Evolutionary conservation across 768 basidiomycete genomes (phyloP).

Genomic region (Sarcodon sp.): DNA sequence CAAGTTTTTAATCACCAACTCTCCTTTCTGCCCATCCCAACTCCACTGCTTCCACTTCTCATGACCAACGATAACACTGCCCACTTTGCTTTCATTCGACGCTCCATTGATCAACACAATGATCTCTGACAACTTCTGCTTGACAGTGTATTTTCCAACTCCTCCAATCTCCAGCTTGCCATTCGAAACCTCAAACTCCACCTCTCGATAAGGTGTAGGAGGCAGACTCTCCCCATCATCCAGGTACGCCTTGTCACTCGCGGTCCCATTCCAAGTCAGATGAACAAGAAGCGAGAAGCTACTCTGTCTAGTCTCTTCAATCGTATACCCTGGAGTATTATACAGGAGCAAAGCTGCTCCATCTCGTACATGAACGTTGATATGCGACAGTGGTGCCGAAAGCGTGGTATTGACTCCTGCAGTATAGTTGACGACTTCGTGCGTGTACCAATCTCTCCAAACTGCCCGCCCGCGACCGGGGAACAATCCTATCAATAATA

Average conservation of each 20-base stretch:
- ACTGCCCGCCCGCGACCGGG: slow-evolving; percentile 43
- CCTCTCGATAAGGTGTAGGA: slow-evolving; percentile 34
- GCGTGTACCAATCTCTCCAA: slow-evolving; percentile 71
- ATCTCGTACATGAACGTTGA: slow-evolving; percentile 67
- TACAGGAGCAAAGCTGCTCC: slow-evolving; percentile 55
- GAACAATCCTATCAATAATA: slow-evolving; percentile 35
- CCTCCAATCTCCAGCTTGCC: slow-evolving; percentile 24
- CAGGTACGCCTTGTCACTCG: slow-evolving; percentile 48
- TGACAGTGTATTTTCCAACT: slow-evolving; percentile 27
- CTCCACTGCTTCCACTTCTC: background rate
- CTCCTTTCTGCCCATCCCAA: background rate
- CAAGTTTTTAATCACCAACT: background rate
- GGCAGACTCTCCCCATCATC: slow-evolving; percentile 59
- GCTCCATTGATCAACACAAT: slow-evolving; percentile 39
- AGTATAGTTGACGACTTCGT: slow-evolving; percentile 33
- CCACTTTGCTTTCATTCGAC: slow-evolving; percentile 18
- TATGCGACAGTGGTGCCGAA: slow-evolving; percentile 58
- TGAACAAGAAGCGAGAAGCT: slow-evolving; percentile 48
- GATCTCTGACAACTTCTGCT: slow-evolving; percentile 34
- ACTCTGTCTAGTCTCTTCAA: slow-evolving; percentile 47
- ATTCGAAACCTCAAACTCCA: slow-evolving; percentile 28
- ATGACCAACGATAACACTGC: slow-evolving; percentile 18
- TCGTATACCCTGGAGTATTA: slow-evolving; percentile 50
- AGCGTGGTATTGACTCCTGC: slow-evolving; percentile 28
- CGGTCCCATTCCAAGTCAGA: slow-evolving; percentile 28